Percentiles rank a stretch among this genome's conserved stretches.
Conservation (phyloP, 306 rosid genomes). For the Potentilla sterilis region DNA sequence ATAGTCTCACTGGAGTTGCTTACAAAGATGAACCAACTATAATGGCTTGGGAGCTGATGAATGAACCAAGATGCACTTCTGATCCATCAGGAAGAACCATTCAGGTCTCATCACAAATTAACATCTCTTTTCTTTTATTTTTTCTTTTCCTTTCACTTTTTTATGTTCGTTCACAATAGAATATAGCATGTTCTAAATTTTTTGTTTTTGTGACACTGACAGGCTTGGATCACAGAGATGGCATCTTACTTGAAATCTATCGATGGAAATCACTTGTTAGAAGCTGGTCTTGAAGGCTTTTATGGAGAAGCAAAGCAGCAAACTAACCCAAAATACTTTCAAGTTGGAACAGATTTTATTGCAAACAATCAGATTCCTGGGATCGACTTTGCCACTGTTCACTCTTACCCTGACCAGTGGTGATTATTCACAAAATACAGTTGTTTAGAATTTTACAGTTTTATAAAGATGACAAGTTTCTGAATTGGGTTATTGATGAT, state of each 20-base stretch:
- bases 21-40: conserved; percentile 88
- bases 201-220: conserved; percentile 10
- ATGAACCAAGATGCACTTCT: conserved; percentile 74
- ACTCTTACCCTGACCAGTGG: conserved; percentile 93
- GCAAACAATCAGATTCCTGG: conserved; percentile 80
- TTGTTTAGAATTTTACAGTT: background rate
- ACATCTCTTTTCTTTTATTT: background rate
- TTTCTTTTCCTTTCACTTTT: background rate
- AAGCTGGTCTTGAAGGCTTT: conserved; percentile 88
- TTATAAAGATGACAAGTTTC: background rate
- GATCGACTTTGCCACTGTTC: conserved; percentile 84
- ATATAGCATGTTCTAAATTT: background rate
- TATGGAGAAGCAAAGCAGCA: conserved; percentile 58
- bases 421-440: conserved; percentile 18
- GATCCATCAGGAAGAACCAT: conserved; percentile 71
- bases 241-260: conserved; percentile 81
- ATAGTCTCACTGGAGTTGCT: conserved; percentile 63
- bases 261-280: conserved; percentile 83
- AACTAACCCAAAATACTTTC: conserved; percentile 49
- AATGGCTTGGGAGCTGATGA: conserved; percentile 99
- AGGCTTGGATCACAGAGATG: conserved; percentile 94
- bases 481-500: conserved; percentile 13
- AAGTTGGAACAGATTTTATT: conserved; percentile 83
- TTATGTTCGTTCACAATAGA: background rate
- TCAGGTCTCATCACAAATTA: conserved; percentile 48